Conservation (phyloP, 2,329 filamentous ascomycete genomes). For the Alternaria sp. region DNA sequence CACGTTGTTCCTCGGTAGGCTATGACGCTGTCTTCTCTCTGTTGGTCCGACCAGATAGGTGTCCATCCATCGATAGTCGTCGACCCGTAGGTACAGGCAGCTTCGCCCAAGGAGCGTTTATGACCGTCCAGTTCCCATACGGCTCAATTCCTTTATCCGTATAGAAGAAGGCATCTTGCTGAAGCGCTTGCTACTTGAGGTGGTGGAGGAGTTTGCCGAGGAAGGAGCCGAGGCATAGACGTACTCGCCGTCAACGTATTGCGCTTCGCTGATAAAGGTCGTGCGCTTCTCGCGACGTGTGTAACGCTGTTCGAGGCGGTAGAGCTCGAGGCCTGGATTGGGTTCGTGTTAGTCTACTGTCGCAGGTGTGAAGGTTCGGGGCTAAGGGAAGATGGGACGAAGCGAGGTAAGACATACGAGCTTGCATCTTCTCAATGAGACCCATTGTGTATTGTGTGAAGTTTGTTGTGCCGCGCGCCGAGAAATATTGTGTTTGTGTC, state of each 20-base stretch:
- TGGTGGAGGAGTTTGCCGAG: constrained; percentile 36
- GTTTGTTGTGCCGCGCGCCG: constrained; percentile 9
- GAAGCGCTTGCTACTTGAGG: constrained; percentile 38
- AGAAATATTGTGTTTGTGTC: constrained; percentile 11
- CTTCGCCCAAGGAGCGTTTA: constrained; percentile 3
- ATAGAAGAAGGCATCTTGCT: constrained; percentile 45
- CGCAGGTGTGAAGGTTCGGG: background rate
- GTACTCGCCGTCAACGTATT: constrained; percentile 96
- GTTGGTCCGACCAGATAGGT: background rate
- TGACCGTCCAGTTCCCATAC: constrained; percentile 34
- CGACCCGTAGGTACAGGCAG: background rate
- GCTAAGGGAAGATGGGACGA: constrained; percentile 6
- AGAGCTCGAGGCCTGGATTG: constrained; percentile 76
- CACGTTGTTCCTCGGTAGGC: background rate
- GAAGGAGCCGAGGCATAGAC: constrained; percentile 65
- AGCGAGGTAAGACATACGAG: constrained; percentile 38
- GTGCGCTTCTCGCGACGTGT: constrained; percentile 88
- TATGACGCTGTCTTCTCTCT: background rate
- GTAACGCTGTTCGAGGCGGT: constrained; percentile 94
- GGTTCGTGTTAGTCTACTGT: constrained; percentile 8
- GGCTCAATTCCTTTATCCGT: constrained; percentile 41
- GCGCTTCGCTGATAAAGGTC: constrained; percentile 85
- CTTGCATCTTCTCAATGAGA: constrained; percentile 50
- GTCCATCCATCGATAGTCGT: background rate
- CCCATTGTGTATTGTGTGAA: constrained; percentile 40